Conservation (phyloP, 345 rosid genomes). For the Sisymbrium irio region DNA sequence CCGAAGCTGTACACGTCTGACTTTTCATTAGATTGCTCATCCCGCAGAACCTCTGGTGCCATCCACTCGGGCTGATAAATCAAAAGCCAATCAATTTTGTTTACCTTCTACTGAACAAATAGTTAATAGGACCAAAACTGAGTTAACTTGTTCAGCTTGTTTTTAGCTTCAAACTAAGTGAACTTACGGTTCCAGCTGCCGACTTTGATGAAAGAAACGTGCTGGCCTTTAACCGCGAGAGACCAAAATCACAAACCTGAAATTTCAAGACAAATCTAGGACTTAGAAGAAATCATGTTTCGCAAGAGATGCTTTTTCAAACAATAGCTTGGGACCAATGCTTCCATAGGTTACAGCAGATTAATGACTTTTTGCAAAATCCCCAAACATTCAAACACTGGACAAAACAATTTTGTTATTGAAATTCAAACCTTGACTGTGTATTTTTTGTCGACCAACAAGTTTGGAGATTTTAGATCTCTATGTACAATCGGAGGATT, state of each 20-base stretch:
- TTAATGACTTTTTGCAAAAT: neutral
- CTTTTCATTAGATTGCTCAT: slow-evolving; percentile 95
- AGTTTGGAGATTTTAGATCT: slow-evolving; percentile 97
- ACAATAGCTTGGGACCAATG: neutral
- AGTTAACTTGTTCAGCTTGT: neutral
- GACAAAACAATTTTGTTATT: neutral
- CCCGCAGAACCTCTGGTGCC: slow-evolving; percentile 99
- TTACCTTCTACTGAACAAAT: neutral
- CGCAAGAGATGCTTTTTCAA: neutral
- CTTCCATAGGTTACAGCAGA: neutral
- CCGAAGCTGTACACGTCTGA: slow-evolving; percentile 98
- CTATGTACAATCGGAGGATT: slow-evolving; percentile 98
- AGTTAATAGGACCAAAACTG: neutral
- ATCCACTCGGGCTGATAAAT: slow-evolving; percentile 92
- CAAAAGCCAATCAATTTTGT: neutral
- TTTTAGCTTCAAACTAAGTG: slow-evolving; percentile 18
- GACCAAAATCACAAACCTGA: slow-evolving; percentile 99
- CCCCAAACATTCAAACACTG: neutral
- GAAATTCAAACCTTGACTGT: slow-evolving; percentile 63
- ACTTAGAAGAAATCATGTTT: neutral
- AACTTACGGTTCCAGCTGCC: slow-evolving; percentile 99
- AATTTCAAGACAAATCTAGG: slow-evolving; percentile 3
- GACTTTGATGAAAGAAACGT: slow-evolving; percentile 98
- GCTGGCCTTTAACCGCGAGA: slow-evolving; percentile 92
- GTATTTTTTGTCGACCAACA: slow-evolving; percentile 93